Conservation (phyloP, 2,329 filamentous ascomycete genomes). For the Penicillium sp. region DNA sequence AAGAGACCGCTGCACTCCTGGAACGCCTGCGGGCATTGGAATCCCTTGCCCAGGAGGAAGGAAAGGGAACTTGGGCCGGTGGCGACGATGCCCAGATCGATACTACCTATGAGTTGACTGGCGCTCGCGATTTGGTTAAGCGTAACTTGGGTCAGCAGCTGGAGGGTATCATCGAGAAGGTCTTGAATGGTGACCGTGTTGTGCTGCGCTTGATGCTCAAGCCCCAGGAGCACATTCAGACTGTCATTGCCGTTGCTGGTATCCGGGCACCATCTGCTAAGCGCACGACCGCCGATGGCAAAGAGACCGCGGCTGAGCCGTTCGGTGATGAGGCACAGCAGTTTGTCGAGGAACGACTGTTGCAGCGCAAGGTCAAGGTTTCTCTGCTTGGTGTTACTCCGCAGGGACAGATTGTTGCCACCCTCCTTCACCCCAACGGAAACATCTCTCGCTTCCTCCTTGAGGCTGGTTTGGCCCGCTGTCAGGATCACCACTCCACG, state of each 20-base stretch:
- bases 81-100: constrained; percentile 64
- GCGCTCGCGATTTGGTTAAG: constrained; percentile 72
- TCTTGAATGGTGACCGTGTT: constrained; percentile 86
- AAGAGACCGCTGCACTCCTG: constrained; percentile 67
- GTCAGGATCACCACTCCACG: constrained; percentile 93
- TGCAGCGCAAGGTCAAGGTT: constrained; percentile 82
- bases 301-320: constrained; percentile 81
- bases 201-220: constrained; percentile 77
- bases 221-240: constrained; percentile 81
- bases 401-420: constrained; percentile 86
- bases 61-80: constrained; percentile 76
- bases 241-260: constrained; percentile 84
- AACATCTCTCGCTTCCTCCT: constrained; percentile 92
- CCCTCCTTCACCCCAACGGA: constrained; percentile 81
- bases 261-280: constrained; percentile 88
- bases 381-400: constrained; percentile 82
- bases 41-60: constrained; percentile 71
- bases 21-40: constrained; percentile 77
- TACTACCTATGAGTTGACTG: constrained; percentile 75
- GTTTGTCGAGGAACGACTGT: constrained; percentile 80
- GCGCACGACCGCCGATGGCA: constrained; percentile 75
- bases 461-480: constrained; percentile 83
- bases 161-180: constrained; percentile 83
- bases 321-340: constrained; percentile 83
- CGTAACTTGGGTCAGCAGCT: constrained; percentile 82